phyloP scores from a whole-genome alignment of 345 rosid species.

The Salix purpurea region DNA sequence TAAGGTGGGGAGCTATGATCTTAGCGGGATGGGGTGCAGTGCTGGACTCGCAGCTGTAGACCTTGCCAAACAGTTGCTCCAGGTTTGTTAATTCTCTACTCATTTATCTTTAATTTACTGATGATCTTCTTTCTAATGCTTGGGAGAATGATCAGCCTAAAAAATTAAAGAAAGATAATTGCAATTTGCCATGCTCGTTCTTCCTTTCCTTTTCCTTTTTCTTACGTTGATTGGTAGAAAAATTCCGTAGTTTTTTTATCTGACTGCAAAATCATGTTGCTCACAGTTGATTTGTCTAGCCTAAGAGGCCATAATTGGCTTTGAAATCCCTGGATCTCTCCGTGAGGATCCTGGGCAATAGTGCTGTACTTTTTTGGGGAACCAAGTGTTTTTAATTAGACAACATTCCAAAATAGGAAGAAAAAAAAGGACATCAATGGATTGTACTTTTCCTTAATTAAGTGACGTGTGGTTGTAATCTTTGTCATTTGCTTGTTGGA shows the following conservation, averaged over 20 bases:
- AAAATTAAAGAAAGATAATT: not conserved
- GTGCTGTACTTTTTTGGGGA: not conserved
- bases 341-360: not conserved
- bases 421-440: too few species aligned
- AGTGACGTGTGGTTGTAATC: too few species aligned
- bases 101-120: not conserved
- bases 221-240: not conserved
- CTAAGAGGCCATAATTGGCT: not conserved
- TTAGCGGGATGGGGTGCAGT: constrained; percentile 44
- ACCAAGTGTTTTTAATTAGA: too few species aligned
- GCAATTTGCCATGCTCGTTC: not conserved
- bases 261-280: not conserved
- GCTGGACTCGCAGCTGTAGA: constrained; percentile 51
- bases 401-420: not conserved
- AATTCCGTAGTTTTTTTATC: not conserved
- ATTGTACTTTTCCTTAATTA: too few species aligned
- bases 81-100: constrained; percentile 25
- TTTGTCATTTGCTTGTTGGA: too few species aligned
- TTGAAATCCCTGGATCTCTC: not conserved
- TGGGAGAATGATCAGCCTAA: not conserved
- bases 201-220: too few species aligned
- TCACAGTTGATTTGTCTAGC: not conserved
- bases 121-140: not conserved
- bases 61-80: constrained; percentile 51
- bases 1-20: constrained; percentile 31